phyloP scores from a whole-genome alignment of 2,329 filamentous ascomycete species.

The Pseudodiploospora longispora region DNA sequence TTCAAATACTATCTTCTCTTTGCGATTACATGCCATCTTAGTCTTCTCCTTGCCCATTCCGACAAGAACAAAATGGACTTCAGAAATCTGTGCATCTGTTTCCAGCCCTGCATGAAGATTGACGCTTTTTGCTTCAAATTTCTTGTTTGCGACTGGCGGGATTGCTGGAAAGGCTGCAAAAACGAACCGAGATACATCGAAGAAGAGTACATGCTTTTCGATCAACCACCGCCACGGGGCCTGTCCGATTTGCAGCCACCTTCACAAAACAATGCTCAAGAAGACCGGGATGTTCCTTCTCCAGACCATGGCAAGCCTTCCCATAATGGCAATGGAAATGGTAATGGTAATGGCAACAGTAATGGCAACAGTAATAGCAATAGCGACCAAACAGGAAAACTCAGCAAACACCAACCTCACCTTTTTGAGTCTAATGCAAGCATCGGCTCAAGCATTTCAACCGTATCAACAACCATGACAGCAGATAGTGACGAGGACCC shows the following conservation, averaged over 20 bases:
- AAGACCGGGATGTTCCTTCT: conserved; percentile 37
- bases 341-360: conserved; percentile 26
- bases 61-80: conserved; percentile 99
- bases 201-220: conserved; percentile 55
- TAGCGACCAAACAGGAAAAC: conserved; percentile 14
- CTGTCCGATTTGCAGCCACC: conserved; percentile 29
- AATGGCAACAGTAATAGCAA: conserved; percentile 8
- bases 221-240: conserved; percentile 47
- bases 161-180: conserved; percentile 95
- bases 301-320: conserved; percentile 56
- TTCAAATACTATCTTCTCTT: conserved; percentile 98
- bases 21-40: conserved; percentile 93
- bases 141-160: conserved; percentile 87
- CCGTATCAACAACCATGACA: conserved; percentile 38
- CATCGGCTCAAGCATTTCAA: conserved; percentile 33
- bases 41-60: conserved; percentile 79
- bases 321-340: conserved; percentile 13
- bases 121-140: conserved; percentile 94
- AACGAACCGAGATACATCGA: conserved; percentile 76
- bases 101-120: conserved; percentile 94
- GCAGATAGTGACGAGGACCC: conserved; percentile 30
- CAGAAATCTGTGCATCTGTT: conserved; percentile 90
- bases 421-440: conserved; percentile 35
- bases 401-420: conserved; percentile 37
- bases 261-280: conserved; percentile 11